Conservation (phyloP, 148 eudicot species). For the Camellia sinensis region DNA sequence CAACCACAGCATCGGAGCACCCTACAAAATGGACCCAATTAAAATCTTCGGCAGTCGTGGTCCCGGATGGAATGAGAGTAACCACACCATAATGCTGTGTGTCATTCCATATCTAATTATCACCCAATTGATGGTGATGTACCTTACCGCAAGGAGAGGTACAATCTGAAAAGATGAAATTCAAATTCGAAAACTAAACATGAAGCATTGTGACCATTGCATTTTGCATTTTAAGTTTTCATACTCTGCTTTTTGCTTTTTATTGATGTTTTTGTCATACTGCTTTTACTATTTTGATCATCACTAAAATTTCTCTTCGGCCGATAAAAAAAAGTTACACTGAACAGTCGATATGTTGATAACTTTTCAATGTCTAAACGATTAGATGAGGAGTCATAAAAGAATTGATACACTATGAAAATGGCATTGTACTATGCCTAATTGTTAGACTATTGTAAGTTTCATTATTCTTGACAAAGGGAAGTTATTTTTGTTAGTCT, state of each 20-base stretch:
- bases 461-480: neutral
- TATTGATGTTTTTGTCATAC: no score
- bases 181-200: no score
- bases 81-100: neutral
- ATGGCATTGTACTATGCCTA: neutral
- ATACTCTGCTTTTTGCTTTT: neutral
- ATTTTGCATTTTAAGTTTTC: no score
- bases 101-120: neutral
- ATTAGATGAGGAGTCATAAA: neutral
- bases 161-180: neutral
- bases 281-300: neutral
- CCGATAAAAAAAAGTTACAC: neutral
- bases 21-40: neutral
- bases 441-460: neutral
- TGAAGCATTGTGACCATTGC: neutral
- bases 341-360: neutral
- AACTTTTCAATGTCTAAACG: neutral
- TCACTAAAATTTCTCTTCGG: neutral
- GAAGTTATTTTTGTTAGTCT: no score
- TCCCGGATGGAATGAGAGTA: neutral
- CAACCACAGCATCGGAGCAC: neutral
- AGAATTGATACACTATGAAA: no score
- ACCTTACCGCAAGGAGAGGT: neutral
- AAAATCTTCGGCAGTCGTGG: no score
- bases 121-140: no score